These are phyloP conservation scores for Cyanidioschyzon merolae DNA, from an alignment of 23 red algal species.

Conservation along the genomic window DNA sequence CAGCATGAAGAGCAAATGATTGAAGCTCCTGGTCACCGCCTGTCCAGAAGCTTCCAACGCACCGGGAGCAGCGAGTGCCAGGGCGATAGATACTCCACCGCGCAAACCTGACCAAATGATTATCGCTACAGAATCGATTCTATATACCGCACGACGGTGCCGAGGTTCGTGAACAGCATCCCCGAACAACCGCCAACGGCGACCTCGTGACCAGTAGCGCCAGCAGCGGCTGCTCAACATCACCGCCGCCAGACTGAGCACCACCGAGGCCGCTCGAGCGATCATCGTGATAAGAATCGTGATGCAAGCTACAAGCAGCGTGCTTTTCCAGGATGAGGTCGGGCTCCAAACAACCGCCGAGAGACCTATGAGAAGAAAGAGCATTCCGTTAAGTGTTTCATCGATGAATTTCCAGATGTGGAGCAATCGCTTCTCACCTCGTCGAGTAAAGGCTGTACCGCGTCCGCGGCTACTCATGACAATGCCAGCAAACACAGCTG, in stretches of 20 bases:
- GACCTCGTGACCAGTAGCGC: background rate
- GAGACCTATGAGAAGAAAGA: constrained; percentile 77
- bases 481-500: constrained; percentile 69
- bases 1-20: constrained; percentile 83
- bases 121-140: constrained; percentile 49
- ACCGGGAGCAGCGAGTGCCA: constrained; percentile 75
- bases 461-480: constrained; percentile 84
- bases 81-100: constrained; percentile 77
- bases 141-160: constrained; percentile 41
- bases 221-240: constrained; percentile 39
- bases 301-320: constrained; percentile 32
- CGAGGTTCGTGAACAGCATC: no score
- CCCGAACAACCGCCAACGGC: no score
- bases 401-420: constrained; percentile 88
- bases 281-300: constrained; percentile 75
- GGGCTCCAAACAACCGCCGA: constrained; percentile 19
- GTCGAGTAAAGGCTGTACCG: constrained; percentile 43
- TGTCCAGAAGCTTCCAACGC: constrained; percentile 43
- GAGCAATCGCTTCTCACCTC: constrained; percentile 37
- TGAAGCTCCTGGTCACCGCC: constrained; percentile 42
- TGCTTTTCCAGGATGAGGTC: constrained; percentile 43
- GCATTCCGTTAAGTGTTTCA: constrained; percentile 85
- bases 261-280: constrained; percentile 55
- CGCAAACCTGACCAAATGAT: constrained; percentile 88
- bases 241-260: constrained; percentile 43